Conservation (phyloP, 805 yeast genomes). For the Saturnispora serradocipensis region DNA sequence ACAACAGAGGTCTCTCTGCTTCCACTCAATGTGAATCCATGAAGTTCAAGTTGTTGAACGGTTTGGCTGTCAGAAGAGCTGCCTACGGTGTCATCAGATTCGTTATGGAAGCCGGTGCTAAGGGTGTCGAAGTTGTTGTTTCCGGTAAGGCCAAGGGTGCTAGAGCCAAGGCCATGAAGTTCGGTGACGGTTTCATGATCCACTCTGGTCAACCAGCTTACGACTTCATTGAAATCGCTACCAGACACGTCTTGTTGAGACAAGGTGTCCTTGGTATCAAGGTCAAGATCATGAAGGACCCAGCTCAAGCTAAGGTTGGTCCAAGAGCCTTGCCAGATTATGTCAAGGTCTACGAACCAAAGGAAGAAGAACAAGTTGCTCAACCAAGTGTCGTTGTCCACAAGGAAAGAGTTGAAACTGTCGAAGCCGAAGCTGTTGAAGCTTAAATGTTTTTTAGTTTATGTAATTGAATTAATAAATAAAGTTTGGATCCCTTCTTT, state of each 20-base stretch:
- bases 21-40: constrained; percentile 99
- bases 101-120: constrained; percentile 99
- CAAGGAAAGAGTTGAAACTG: constrained; percentile 34
- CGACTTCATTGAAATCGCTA: constrained; percentile 97
- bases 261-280: constrained; percentile 99
- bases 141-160: constrained; percentile 99
- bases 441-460: constrained; percentile 13
- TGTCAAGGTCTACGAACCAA: constrained; percentile 87
- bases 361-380: constrained; percentile 77
- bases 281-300: constrained; percentile 99
- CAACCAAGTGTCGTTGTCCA: constrained; percentile 80
- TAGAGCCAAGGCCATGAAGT: constrained; percentile 99
- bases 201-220: constrained; percentile 99
- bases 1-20: constrained; percentile 98
- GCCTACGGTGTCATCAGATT: constrained; percentile 99
- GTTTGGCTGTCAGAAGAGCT: constrained; percentile 99
- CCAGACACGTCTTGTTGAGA: constrained; percentile 99
- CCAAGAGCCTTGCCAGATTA: constrained; percentile 93
- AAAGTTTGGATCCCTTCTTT: neutral
- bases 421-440: constrained; percentile 26
- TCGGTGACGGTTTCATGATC: constrained; percentile 99
- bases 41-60: constrained; percentile 95
- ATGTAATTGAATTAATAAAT: neutral
- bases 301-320: constrained; percentile 76
- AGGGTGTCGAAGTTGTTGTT: constrained; percentile 99